phyloP scores from a whole-genome alignment of 192 early-diverging fungal species.

The Dissophora globulifera region DNA sequence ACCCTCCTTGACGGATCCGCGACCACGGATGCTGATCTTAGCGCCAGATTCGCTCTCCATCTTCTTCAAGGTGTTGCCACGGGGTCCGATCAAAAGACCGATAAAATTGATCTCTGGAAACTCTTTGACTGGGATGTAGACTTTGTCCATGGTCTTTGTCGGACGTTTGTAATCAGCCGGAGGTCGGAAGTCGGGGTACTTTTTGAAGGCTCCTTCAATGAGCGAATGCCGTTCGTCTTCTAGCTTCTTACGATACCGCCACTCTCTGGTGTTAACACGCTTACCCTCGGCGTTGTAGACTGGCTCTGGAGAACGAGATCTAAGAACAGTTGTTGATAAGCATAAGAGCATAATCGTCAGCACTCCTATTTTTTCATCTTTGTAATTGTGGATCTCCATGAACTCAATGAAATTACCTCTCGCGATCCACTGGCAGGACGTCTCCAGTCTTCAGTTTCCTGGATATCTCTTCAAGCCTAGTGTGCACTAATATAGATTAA shows the following conservation, averaged over 20 bases:
- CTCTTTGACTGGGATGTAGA: constrained; percentile 95
- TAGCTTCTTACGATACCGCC: constrained; percentile 87
- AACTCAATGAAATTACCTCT: constrained; percentile 63
- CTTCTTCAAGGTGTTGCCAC: constrained; percentile 96
- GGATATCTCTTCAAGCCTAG: constrained; percentile 93
- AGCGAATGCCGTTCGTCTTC: constrained; percentile 94
- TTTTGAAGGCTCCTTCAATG: constrained; percentile 81
- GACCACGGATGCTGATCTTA: constrained; percentile 96
- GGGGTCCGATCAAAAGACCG: constrained; percentile 95
- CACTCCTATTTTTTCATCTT: too few species aligned
- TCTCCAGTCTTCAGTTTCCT: constrained; percentile 84
- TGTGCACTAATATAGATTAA: constrained; percentile 66
- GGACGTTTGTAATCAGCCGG: constrained; percentile 91
- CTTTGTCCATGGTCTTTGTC: constrained; percentile 87
- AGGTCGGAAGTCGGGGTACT: constrained; percentile 85
- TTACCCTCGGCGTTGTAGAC: constrained; percentile 93
- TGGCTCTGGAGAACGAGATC: constrained; percentile 98
- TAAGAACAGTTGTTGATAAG: too few species aligned
- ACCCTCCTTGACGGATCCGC: constrained; percentile 97
- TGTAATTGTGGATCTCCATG: too few species aligned
- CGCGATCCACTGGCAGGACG: constrained; percentile 80
- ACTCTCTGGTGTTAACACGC: constrained; percentile 95
- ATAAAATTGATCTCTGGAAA: constrained; percentile 99
- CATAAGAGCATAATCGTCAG: too few species aligned
- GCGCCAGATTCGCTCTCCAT: constrained; percentile 94